phyloP scores from a whole-genome alignment of 2,329 filamentous ascomycete species.

The Zymoseptoria passerinii region DNA sequence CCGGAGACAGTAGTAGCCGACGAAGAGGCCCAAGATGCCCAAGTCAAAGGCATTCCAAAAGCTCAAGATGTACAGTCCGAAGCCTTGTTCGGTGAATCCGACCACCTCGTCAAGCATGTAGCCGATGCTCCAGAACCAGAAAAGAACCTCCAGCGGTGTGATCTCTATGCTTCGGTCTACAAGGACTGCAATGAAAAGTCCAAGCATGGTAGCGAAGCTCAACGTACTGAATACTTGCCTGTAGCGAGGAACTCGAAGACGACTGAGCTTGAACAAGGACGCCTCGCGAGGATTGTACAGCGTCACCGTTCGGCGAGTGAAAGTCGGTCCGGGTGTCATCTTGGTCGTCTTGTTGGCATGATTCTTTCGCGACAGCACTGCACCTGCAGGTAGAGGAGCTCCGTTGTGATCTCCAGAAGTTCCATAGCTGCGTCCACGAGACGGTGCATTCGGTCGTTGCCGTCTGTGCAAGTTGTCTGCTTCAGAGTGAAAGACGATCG shows the following conservation, averaged over 20 bases:
- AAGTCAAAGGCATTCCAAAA: slow-evolving; percentile 97
- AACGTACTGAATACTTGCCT: slow-evolving; percentile 82
- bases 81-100: slow-evolving; percentile 93
- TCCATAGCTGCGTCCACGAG: slow-evolving; percentile 32
- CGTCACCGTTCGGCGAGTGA: slow-evolving; percentile 64
- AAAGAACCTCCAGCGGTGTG: slow-evolving; percentile 74
- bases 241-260: slow-evolving; percentile 83
- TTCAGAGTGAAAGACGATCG: slow-evolving; percentile 85
- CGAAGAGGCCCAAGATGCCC: slow-evolving; percentile 75
- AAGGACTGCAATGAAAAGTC: slow-evolving; percentile 76
- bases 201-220: slow-evolving; percentile 76
- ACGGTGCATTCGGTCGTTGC: slow-evolving; percentile 25
- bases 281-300: slow-evolving; percentile 87
- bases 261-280: slow-evolving; percentile 82
- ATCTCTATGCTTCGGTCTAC: slow-evolving; percentile 68
- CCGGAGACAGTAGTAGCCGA: slow-evolving; percentile 83
- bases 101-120: slow-evolving; percentile 96
- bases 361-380: slow-evolving; percentile 23
- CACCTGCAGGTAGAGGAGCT: slow-evolving; percentile 24
- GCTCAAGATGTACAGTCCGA: slow-evolving; percentile 92
- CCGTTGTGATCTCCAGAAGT: slow-evolving; percentile 24
- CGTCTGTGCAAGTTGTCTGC: slow-evolving; percentile 74
- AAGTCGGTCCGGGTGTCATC: slow-evolving; percentile 23
- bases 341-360: slow-evolving; percentile 15
- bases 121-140: slow-evolving; percentile 96